Percentiles rank a stretch among this genome's conserved stretches.
Conservation (phyloP, 2,329 filamentous ascomycete species). For the Corynespora cassiicola region DNA sequence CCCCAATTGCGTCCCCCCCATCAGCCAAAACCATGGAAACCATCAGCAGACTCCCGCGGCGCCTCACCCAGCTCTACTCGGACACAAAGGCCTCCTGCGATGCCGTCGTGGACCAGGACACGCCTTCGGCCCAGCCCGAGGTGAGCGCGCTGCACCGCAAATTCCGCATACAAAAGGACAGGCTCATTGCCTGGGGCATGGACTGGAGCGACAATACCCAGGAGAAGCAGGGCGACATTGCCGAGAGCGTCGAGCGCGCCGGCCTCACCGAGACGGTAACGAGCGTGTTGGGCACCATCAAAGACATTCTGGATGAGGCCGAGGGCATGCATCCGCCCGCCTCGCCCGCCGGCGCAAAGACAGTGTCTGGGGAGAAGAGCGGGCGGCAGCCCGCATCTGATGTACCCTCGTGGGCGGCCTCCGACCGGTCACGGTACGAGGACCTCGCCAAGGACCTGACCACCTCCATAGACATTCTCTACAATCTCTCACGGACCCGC, state of each 20-base stretch:
- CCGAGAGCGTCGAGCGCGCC: slow-evolving; percentile 69
- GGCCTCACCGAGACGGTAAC: slow-evolving; percentile 78
- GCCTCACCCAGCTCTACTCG: slow-evolving; percentile 69
- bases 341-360: slow-evolving; percentile 37
- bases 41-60: slow-evolving; percentile 45
- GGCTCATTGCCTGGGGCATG: slow-evolving; percentile 78
- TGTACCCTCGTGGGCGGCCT: slow-evolving; percentile 54
- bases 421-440: slow-evolving; percentile 77
- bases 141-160: slow-evolving; percentile 76
- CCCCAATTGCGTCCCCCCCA: slow-evolving; percentile 8
- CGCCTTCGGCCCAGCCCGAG: slow-evolving; percentile 68
- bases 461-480: slow-evolving; percentile 79
- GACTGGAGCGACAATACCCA: slow-evolving; percentile 77
- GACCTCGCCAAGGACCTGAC: slow-evolving; percentile 78
- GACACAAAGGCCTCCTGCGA: slow-evolving; percentile 81
- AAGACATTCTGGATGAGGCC: slow-evolving; percentile 78
- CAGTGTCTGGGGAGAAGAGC: slow-evolving; percentile 44
- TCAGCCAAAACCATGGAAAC: slow-evolving; percentile 39
- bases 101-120: slow-evolving; percentile 68
- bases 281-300: slow-evolving; percentile 81
- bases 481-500: slow-evolving; percentile 74
- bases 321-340: slow-evolving; percentile 71
- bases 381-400: slow-evolving; percentile 36
- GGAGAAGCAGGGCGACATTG: slow-evolving; percentile 70
- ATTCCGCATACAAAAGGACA: slow-evolving; percentile 80